phyloP scores from a whole-genome alignment of 2,329 filamentous ascomycete species.

The Xylaria sp. region DNA sequence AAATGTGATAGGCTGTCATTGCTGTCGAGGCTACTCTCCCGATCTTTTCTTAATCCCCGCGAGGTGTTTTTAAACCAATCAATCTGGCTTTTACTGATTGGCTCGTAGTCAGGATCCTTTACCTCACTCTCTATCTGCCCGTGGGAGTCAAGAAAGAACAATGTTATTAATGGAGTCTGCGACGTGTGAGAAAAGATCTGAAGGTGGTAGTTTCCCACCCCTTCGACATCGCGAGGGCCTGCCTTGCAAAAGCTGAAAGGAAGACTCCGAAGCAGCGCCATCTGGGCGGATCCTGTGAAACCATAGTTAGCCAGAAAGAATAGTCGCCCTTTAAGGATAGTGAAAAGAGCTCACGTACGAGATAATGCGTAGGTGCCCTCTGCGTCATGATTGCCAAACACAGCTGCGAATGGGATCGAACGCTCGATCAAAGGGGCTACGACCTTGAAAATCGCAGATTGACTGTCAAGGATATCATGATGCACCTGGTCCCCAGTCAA shows the following conservation, averaged over 20 bases:
- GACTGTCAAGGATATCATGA: slow-evolving; percentile 49
- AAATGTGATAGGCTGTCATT: slow-evolving; percentile 37
- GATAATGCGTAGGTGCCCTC: slow-evolving; percentile 63
- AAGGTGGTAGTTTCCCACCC: slow-evolving; percentile 48
- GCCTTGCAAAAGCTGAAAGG: slow-evolving; percentile 46
- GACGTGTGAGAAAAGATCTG: slow-evolving; percentile 42
- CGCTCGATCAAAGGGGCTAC: slow-evolving; percentile 72
- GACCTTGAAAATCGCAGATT: slow-evolving; percentile 65
- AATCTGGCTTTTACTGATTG: slow-evolving; percentile 49
- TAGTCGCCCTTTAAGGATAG: not conserved
- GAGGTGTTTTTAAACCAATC: slow-evolving; percentile 48
- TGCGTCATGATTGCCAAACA: slow-evolving; percentile 80
- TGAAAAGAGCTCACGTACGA: slow-evolving; percentile 47
- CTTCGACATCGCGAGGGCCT: slow-evolving; percentile 45
- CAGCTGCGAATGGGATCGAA: slow-evolving; percentile 75
- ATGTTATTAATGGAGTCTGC: slow-evolving; percentile 44
- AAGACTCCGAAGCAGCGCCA: slow-evolving; percentile 46
- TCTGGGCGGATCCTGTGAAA: slow-evolving; percentile 45
- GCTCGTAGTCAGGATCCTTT: slow-evolving; percentile 43
- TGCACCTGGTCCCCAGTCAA: slow-evolving; percentile 75
- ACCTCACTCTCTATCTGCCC: slow-evolving; percentile 46
- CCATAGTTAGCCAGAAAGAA: not conserved
- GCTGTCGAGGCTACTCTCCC: slow-evolving; percentile 32
- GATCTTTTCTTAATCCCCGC: slow-evolving; percentile 43
- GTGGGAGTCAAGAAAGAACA: slow-evolving; percentile 49